Base-by-base conservation (phyloP, 306 rosid species). In the Pyrus communis region DNA sequence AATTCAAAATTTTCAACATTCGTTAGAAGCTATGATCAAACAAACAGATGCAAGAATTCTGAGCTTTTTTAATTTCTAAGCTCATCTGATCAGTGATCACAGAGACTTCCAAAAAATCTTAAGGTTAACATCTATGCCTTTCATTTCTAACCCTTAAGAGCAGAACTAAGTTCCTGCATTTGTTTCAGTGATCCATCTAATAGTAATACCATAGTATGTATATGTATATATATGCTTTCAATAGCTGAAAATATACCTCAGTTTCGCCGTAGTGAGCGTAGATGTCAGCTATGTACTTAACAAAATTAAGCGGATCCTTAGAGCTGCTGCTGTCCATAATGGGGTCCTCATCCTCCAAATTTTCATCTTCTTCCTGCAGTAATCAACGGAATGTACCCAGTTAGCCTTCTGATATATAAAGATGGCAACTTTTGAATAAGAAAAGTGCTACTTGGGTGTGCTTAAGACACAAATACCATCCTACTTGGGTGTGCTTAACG, bases 291-390 rank as follows among this genome's bases (percentile, higher is more conserved):
- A 87, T 78, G 58, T 88, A 81, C 43, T 88, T 86, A 58, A 83
- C 84, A 43, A 88, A 87, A 72, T 83, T 84, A 15, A 88, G 83
- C n/a, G 54, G 61, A 61, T 88, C 80, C 77, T 68, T 79, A 58
- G 31, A 59, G 46, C 86, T 79, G n/a, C 76, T 12, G 73, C 71
- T 62, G 80, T 88, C 87, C 49, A 79, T 38, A 13, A 83, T 74
- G 1, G 76, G 69, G 12, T 88, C 89, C 28, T 85, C 86, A 45
- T 3, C 51, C 52, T 13, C 52, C 11, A 73, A 60, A 65, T 83
- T 31, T 46, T 88, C 85, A 75, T 88, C 85, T 86, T 88, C 88
- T 49, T 87, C 86, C 88, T 85, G 78, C 54, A 59, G n/a, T 15
- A 74, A 49, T 25, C 54, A 43, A 64, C 38, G 15, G 55, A 69